A percentile compares a stretch with the other conserved stretches of the same genome.
Conservation (phyloP, 805 yeast genomes). For the Ogataea nonfermentans region DNA sequence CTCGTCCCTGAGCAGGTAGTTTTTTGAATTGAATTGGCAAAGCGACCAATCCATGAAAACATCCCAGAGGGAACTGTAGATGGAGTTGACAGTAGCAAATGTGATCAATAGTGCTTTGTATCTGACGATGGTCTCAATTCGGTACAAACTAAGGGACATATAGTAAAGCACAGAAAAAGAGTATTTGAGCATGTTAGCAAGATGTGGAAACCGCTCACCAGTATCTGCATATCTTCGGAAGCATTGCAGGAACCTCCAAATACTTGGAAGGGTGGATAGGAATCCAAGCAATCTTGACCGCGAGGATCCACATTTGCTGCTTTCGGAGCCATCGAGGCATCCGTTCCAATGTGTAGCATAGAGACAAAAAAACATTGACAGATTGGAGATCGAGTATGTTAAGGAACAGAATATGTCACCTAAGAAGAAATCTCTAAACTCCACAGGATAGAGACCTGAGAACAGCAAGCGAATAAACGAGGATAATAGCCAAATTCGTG, state of each 20-base stretch:
- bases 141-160: conserved; percentile 70
- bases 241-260: conserved; percentile 91
- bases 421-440: conserved; percentile 87
- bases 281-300: conserved; percentile 79
- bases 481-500: conserved; percentile 75
- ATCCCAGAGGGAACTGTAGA: conserved; percentile 80
- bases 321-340: conserved; percentile 38
- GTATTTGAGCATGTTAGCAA: conserved; percentile 85
- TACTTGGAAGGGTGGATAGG: conserved; percentile 76
- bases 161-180: conserved; percentile 63
- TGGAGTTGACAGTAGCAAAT: conserved; percentile 72
- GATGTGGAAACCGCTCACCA: conserved; percentile 94
- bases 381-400: conserved; percentile 82
- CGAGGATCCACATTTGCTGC: conserved; percentile 68
- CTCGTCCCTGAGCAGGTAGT: conserved; percentile 66
- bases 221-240: conserved; percentile 88
- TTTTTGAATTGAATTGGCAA: conserved; percentile 59
- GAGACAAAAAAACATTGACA: conserved; percentile 82
- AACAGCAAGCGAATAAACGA: conserved; percentile 69
- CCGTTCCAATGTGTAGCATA: conserved; percentile 72
- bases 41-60: conserved; percentile 95
- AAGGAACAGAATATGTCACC: conserved; percentile 91
- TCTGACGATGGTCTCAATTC: conserved; percentile 50
- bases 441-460: conserved; percentile 92
- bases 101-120: conserved; percentile 62